phyloP scores from a whole-genome alignment of 2,329 filamentous ascomycete genomes.

The Phyllosticta ampelicida region DNA sequence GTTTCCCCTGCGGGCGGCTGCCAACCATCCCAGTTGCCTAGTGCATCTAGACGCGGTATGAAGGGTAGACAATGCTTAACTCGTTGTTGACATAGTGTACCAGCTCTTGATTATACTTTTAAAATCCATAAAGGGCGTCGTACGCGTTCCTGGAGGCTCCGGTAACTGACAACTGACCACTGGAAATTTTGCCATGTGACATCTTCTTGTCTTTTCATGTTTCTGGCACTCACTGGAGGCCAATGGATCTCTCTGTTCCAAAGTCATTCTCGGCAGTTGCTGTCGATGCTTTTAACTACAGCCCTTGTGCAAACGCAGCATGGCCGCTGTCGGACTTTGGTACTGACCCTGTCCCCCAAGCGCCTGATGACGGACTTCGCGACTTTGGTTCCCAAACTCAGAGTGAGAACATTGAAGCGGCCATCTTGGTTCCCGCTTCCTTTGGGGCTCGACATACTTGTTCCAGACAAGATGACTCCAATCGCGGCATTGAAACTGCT shows the following conservation, averaged over 20 bases:
- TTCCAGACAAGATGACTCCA: conserved; percentile 40
- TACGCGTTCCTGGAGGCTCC: not conserved
- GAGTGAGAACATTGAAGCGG: conserved; percentile 38
- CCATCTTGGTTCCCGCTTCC: conserved; percentile 42
- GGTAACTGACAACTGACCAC: not conserved
- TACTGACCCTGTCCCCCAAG: conserved; percentile 29
- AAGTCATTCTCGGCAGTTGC: conserved; percentile 21
- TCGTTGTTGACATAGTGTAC: not conserved
- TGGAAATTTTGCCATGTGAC: not conserved
- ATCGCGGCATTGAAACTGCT: conserved; percentile 45
- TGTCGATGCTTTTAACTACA: conserved; percentile 23
- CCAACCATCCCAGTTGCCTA: not conserved
- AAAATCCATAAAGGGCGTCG: not conserved
- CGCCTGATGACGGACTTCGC: conserved; percentile 30
- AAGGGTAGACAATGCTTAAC: not conserved
- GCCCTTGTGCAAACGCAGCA: conserved; percentile 24
- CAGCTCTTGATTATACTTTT: not conserved
- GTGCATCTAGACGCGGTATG: not conserved
- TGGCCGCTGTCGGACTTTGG: conserved; percentile 34
- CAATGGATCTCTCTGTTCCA: conserved; percentile 18
- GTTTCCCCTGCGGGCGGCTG: not conserved
- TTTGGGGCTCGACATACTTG: conserved; percentile 50
- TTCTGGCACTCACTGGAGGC: not conserved
- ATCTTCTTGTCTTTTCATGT: not conserved
- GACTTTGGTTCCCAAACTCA: conserved; percentile 30